A percentile compares a stretch with the other conserved stretches of the same genome.
Evolutionary conservation across 2,329 filamentous ascomycete genomes (phyloP).

Genomic region (Aspergillus sp.): DNA sequence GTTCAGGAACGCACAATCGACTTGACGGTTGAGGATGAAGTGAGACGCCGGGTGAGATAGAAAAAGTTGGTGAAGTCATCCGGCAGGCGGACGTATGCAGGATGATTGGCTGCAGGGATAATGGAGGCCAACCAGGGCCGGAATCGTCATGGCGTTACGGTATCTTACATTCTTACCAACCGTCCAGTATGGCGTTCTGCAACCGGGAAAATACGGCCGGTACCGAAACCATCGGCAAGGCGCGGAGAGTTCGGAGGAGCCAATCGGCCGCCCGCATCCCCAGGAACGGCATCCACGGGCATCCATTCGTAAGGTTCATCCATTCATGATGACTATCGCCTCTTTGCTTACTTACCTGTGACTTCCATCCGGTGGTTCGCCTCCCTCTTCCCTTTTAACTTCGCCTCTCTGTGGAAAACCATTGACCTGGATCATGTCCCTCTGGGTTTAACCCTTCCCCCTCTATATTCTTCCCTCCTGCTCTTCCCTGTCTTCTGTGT

Average conservation of each 20-base stretch:
- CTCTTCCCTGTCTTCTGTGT: neutral
- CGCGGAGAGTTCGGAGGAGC: neutral
- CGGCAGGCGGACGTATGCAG: neutral
- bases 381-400: too few relatives aligned
- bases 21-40: neutral
- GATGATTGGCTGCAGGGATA: neutral
- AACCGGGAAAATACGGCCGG: neutral
- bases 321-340: neutral
- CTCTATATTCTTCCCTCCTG: neutral
- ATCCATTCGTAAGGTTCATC: too few relatives aligned
- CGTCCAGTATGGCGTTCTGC: neutral
- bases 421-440: too few relatives aligned
- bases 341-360: neutral
- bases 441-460: neutral
- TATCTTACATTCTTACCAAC: too few relatives aligned
- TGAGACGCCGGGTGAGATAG: neutral
- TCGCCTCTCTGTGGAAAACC: too few relatives aligned
- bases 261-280: neutral
- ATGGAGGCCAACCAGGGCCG: neutral
- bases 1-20: neutral
- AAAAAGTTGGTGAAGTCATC: slow-evolving; percentile 1
- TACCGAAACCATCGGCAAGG: neutral
- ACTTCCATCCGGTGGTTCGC: neutral
- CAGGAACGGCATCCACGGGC: neutral
- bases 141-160: neutral